Evolutionary conservation across 1,284 basidiomycete species (phyloP).

Genomic region (Xerocomus nothofagi): DNA sequence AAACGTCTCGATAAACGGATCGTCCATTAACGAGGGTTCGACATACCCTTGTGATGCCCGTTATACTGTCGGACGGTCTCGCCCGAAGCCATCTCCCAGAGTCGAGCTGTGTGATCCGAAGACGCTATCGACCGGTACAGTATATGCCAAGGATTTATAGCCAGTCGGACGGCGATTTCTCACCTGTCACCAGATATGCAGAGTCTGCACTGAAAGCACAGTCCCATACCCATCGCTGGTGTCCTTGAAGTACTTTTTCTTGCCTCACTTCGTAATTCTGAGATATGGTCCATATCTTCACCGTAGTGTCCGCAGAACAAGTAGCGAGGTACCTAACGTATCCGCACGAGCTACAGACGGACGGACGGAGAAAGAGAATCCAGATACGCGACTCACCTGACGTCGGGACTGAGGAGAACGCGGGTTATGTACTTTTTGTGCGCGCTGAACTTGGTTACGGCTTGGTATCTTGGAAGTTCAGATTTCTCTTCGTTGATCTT

Average conservation of each 20-base stretch:
- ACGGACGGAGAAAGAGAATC: conserved; percentile 6
- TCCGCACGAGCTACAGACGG: conserved; percentile 12
- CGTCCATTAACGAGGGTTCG: conserved; percentile 10
- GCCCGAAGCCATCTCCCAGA: conserved; percentile 98
- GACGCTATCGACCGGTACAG: conserved; percentile 70
- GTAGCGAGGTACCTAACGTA: conserved; percentile 85
- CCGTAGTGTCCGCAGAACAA: conserved; percentile 96
- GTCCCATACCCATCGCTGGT: conserved; percentile 99
- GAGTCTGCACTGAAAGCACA: conserved; percentile 99
- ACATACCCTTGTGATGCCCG: conserved; percentile 91
- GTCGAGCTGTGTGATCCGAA: conserved; percentile 94
- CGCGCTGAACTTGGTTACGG: conserved; percentile 93
- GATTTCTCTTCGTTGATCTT: conserved; percentile 85
- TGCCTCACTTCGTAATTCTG: conserved; percentile 86
- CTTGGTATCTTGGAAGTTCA: conserved; percentile 81
- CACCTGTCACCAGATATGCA: conserved; percentile 93
- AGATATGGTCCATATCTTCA: conserved; percentile 96
- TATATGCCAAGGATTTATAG: conserved; percentile 8
- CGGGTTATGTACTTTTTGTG: conserved; percentile 94
- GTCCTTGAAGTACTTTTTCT: conserved; percentile 88
- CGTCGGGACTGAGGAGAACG: conserved; percentile 91
- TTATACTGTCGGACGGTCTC: conserved; percentile 98
- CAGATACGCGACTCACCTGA: conserved; percentile 58
- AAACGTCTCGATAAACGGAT: conserved; percentile 17
- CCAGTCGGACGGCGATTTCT: conserved; percentile 26